These are phyloP conservation scores for Phialophora chinensis DNA, from an alignment of 2,329 filamentous ascomycete genomes.

Conservation along the genomic window DNA sequence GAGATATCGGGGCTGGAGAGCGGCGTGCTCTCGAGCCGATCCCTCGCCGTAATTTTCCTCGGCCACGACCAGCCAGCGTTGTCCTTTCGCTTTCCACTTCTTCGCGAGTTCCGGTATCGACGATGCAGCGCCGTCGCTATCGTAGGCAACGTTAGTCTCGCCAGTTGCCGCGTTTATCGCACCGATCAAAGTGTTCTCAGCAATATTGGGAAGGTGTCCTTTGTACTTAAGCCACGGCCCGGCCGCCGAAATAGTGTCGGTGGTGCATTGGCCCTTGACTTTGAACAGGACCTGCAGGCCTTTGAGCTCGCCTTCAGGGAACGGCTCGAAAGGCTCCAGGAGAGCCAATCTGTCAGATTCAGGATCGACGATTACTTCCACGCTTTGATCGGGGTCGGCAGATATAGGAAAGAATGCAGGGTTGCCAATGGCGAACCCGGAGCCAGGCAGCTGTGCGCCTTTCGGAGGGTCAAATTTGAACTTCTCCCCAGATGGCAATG, in stretches of 20 bases:
- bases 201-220: constrained; percentile 97
- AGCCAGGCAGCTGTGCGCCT: constrained; percentile 65
- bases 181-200: constrained; percentile 94
- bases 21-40: constrained; percentile 85
- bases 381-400: constrained; percentile 71
- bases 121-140: constrained; percentile 73
- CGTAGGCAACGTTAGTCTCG: constrained; percentile 91
- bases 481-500: constrained; percentile 75
- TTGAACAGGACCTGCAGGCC: constrained; percentile 90
- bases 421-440: constrained; percentile 82
- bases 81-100: constrained; percentile 76
- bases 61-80: constrained; percentile 90
- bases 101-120: constrained; percentile 87
- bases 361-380: constrained; percentile 78
- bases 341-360: constrained; percentile 89
- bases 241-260: constrained; percentile 96
- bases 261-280: constrained; percentile 96
- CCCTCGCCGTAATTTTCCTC: constrained; percentile 98
- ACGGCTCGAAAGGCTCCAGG: constrained; percentile 86
- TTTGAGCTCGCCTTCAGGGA: constrained; percentile 75
- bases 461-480: constrained; percentile 84
- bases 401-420: constrained; percentile 74
- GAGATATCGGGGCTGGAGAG: constrained; percentile 87
- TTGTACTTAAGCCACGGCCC: constrained; percentile 99
- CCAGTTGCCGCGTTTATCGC: constrained; percentile 90